These are phyloP conservation scores for Starmera amethionina DNA, from an alignment of 805 yeast genomes.

Conservation along the genomic window DNA sequence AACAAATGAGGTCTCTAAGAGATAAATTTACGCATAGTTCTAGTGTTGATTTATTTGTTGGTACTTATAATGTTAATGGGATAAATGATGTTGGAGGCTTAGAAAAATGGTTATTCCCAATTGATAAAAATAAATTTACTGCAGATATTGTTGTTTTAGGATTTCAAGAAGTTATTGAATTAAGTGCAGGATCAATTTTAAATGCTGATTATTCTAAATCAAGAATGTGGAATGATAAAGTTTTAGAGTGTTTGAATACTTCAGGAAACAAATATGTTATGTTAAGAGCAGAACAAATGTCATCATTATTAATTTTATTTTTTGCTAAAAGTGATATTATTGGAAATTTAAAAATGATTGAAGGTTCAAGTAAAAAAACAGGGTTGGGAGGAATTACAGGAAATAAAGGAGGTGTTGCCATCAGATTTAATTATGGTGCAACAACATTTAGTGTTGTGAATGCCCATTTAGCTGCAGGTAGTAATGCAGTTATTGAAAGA, in stretches of 20 bases:
- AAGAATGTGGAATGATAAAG: slow-evolving; percentile 65
- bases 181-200: slow-evolving; percentile 83
- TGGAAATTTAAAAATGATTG: slow-evolving; percentile 63
- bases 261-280: slow-evolving; percentile 47
- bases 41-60: slow-evolving; percentile 59
- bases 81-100: slow-evolving; percentile 48
- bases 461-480: slow-evolving; percentile 93
- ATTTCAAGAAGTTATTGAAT: slow-evolving; percentile 87
- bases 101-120: slow-evolving; percentile 74
- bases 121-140: slow-evolving; percentile 31
- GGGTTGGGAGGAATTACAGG: slow-evolving; percentile 97
- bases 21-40: slow-evolving; percentile 47
- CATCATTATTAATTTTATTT: slow-evolving; percentile 55
- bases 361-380: slow-evolving; percentile 91
- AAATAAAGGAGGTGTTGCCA: slow-evolving; percentile 93
- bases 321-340: slow-evolving; percentile 45
- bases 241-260: slow-evolving; percentile 49
- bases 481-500: slow-evolving; percentile 70
- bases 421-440: slow-evolving; percentile 72
- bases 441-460: slow-evolving; percentile 79
- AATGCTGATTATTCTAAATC: slow-evolving; percentile 78
- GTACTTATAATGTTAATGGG: slow-evolving; percentile 87
- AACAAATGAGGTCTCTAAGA: slow-evolving; percentile 37
- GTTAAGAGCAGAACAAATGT: slow-evolving; percentile 65
- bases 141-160: slow-evolving; percentile 89